phyloP scores from a whole-genome alignment of 345 rosid species.

The Erysimum cheiranthoides region DNA sequence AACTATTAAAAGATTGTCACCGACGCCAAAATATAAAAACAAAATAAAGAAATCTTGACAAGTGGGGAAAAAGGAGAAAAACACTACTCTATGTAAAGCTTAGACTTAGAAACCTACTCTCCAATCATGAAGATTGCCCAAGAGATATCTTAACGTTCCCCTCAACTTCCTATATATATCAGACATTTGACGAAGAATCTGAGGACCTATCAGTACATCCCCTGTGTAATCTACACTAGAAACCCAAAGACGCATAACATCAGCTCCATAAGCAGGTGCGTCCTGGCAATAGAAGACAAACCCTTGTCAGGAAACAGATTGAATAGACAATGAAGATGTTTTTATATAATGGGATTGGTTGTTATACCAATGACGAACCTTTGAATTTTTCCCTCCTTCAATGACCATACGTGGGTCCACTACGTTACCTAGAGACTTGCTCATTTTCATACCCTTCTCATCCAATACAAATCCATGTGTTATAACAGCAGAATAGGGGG shows the following conservation, averaged over 20 bases:
- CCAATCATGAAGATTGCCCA: slow-evolving; percentile 98
- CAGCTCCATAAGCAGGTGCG: slow-evolving; percentile 94
- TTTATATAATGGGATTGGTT: slow-evolving; percentile 21
- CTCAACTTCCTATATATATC: slow-evolving; percentile 90
- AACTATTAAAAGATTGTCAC: not conserved
- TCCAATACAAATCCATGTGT: slow-evolving; percentile 98
- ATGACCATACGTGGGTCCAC: slow-evolving; percentile 82
- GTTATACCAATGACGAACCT: slow-evolving; percentile 53
- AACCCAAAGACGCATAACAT: slow-evolving; percentile 96
- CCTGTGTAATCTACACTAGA: slow-evolving; percentile 94
- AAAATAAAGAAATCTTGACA: slow-evolving; percentile 8
- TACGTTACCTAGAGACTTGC: slow-evolving; percentile 95
- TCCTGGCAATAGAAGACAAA: slow-evolving; percentile 62
- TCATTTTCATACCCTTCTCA: slow-evolving; percentile 97
- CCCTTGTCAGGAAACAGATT: slow-evolving; percentile 30
- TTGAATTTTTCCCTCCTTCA: slow-evolving; percentile 84
- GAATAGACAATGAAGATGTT: not conserved
- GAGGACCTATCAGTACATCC: slow-evolving; percentile 87
- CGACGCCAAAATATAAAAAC: not conserved
- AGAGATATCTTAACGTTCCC: slow-evolving; percentile 89
- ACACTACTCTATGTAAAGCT: slow-evolving; percentile 12
- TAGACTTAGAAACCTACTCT: slow-evolving; percentile 54
- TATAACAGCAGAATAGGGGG: slow-evolving; percentile 81
- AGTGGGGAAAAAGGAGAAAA: not conserved
- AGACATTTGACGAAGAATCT: slow-evolving; percentile 86